Evolutionary conservation across 495 filamentous ascomycete species (phyloP).

Genomic region (Parathielavia hyrcaniae): DNA sequence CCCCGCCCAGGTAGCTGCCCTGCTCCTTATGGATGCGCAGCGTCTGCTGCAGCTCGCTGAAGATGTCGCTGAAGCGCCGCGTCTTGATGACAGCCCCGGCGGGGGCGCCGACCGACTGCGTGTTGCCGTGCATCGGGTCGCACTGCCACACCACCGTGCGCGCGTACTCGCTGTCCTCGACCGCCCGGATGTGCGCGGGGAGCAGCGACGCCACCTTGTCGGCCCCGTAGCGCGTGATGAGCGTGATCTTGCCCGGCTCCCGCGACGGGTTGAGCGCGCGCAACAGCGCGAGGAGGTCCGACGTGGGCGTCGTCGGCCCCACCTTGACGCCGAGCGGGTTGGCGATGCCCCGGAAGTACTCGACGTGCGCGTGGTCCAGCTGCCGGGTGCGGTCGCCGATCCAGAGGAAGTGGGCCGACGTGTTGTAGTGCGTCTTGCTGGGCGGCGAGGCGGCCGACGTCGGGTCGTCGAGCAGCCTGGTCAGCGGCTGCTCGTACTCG

Average conservation of each 20-base stretch:
- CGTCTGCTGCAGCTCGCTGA: constrained; percentile 73
- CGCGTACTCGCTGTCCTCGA: constrained; percentile 60
- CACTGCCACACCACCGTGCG: constrained; percentile 92
- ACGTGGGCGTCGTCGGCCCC: constrained; percentile 69
- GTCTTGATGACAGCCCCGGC: constrained; percentile 89
- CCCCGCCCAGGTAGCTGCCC: constrained; percentile 79
- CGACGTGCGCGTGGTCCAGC: constrained; percentile 84
- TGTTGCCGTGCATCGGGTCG: constrained; percentile 97
- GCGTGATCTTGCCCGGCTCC: constrained; percentile 84
- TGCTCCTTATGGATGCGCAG: constrained; percentile 76
- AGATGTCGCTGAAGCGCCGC: constrained; percentile 75
- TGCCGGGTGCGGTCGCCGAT: constrained; percentile 95
- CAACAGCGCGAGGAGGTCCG: constrained; percentile 69
- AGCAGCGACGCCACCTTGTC: constrained; percentile 63
- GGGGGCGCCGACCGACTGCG: constrained; percentile 58
- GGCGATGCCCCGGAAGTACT: constrained; percentile 92
- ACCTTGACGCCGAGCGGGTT: constrained; percentile 97
- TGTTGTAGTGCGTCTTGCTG: constrained; percentile 65
- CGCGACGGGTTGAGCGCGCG: constrained; percentile 74
- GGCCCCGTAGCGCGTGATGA: constrained; percentile 92
- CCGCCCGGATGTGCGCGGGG: constrained; percentile 76
- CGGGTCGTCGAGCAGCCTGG: constrained; percentile 66
- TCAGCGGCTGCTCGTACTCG: constrained; percentile 87
- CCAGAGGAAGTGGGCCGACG: constrained; percentile 96
- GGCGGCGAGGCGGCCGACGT: constrained; percentile 18